Evolutionary conservation across 805 yeast species (phyloP).

Genomic region (Grigorovia humatica): DNA sequence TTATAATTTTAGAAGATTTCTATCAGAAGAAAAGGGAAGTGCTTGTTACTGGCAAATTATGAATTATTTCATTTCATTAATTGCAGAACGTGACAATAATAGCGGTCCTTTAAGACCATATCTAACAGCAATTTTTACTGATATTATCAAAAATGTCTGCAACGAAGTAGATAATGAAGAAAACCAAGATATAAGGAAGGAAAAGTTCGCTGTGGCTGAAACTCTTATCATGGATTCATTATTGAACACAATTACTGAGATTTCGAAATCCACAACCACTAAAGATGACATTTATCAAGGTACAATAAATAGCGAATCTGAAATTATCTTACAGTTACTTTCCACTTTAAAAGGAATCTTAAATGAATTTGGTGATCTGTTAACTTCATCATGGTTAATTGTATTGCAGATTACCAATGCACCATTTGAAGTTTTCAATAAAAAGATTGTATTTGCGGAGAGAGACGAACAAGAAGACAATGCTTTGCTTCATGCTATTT

Average conservation of each 20-base stretch:
- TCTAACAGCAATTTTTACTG: constrained; percentile 43
- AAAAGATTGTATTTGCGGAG: constrained; percentile 15
- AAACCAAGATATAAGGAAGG: constrained; percentile 10
- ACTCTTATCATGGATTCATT: constrained; percentile 40
- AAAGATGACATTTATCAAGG: constrained; percentile 29
- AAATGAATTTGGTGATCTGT: constrained; percentile 61
- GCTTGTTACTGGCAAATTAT: constrained; percentile 40
- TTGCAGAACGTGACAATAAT: constrained; percentile 34
- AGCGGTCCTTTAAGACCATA: constrained; percentile 36
- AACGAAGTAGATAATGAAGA: constrained; percentile 18
- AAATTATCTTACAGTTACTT: constrained; percentile 51
- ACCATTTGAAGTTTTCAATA: constrained; percentile 40
- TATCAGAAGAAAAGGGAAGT: constrained; percentile 26
- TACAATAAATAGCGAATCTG: constrained; percentile 47
- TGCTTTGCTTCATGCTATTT: constrained; percentile 27
- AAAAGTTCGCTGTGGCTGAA: constrained; percentile 30
- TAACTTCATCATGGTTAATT: constrained; percentile 59
- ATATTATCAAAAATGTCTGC: constrained; percentile 32
- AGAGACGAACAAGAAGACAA: constrained; percentile 22
- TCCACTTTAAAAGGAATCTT: constrained; percentile 61
- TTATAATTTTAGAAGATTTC: constrained; percentile 42
- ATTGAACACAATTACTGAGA: constrained; percentile 33
- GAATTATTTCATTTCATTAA: constrained; percentile 37
- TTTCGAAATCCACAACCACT: constrained; percentile 28
- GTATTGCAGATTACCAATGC: constrained; percentile 51